Evolutionary conservation across 129 eudicot genomes (phyloP).

Genomic region (Chrysanthemum lavandulifolium): DNA sequence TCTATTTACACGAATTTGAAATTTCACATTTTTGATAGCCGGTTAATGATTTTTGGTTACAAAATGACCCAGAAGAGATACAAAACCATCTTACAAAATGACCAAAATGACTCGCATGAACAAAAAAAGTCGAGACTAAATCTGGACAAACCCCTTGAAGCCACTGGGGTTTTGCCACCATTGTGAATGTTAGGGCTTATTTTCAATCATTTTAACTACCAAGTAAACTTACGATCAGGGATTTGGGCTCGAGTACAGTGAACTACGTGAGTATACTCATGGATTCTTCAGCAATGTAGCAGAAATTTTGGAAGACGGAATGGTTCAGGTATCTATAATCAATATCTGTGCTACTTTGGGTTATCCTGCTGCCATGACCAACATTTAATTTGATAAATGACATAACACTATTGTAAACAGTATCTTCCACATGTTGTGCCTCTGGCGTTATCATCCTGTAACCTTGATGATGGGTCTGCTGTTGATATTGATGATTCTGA

Average conservation of each 20-base stretch:
- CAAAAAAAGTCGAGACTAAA: no score
- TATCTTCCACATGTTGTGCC: constrained; percentile 97
- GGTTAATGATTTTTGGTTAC: neutral
- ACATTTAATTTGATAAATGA: constrained; percentile 2
- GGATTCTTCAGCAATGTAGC: constrained; percentile 97
- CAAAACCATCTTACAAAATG: no score
- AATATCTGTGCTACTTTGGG: neutral
- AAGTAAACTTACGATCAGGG: constrained; percentile 49
- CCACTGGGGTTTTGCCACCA: neutral
- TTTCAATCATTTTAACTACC: constrained; percentile 11
- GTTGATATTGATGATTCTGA: constrained; percentile 93
- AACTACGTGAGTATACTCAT: constrained; percentile 97
- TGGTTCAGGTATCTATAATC: constrained; percentile 59
- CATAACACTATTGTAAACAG: constrained; percentile 41
- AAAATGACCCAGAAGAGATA: no score
- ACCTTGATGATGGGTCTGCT: constrained; percentile 99
- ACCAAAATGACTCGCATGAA: no score
- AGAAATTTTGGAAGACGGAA: constrained; percentile 85
- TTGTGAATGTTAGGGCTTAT: neutral
- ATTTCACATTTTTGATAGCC: no score
- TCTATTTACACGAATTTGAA: no score
- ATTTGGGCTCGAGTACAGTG: constrained; percentile 85
- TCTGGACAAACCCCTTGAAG: no score
- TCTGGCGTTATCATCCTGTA: constrained; percentile 82
- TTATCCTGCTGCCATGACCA: neutral